Conservation (phyloP, 805 yeast genomes). For the Suhomyces faveliae region DNA sequence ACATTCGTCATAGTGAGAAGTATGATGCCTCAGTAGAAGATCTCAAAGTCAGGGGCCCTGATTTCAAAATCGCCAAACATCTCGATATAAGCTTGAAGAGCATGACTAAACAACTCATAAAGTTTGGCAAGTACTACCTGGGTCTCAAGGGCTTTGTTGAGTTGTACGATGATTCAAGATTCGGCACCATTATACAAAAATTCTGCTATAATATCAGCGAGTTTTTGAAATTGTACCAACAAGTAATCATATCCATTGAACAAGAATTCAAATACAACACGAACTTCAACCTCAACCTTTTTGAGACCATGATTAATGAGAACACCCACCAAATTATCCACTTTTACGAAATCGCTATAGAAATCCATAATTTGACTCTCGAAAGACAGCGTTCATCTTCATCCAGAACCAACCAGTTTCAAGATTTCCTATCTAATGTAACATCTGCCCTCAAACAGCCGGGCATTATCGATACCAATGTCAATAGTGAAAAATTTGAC, state of each 20-base stretch:
- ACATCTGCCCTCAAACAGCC: slow-evolving; percentile 41
- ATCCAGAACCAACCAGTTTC: slow-evolving; percentile 23
- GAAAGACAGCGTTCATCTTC: slow-evolving; percentile 23
- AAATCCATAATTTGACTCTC: slow-evolving; percentile 50
- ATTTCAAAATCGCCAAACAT: slow-evolving; percentile 66
- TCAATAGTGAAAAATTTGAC: slow-evolving; percentile 50
- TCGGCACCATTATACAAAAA: slow-evolving; percentile 75
- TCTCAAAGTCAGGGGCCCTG: slow-evolving; percentile 64
- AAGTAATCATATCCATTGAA: slow-evolving; percentile 47
- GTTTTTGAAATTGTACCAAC: slow-evolving; percentile 26
- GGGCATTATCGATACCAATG: slow-evolving; percentile 48
- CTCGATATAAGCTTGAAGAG: slow-evolving; percentile 74
- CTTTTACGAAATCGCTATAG: slow-evolving; percentile 54
- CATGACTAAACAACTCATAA: slow-evolving; percentile 58
- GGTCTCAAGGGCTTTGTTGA: slow-evolving; percentile 62
- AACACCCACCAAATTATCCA: slow-evolving; percentile 43
- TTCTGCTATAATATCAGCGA: slow-evolving; percentile 57
- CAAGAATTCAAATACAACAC: slow-evolving; percentile 47
- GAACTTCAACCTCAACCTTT: slow-evolving; percentile 54
- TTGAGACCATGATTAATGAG: slow-evolving; percentile 43
- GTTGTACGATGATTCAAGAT: slow-evolving; percentile 49
- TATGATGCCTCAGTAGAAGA: slow-evolving; percentile 48
- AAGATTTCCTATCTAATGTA: slow-evolving; percentile 35
- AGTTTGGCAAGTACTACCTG: slow-evolving; percentile 61
- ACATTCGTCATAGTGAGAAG: slow-evolving; percentile 63